Conservation (phyloP, 1,284 basidiomycete species). For the Trametes sp. region DNA sequence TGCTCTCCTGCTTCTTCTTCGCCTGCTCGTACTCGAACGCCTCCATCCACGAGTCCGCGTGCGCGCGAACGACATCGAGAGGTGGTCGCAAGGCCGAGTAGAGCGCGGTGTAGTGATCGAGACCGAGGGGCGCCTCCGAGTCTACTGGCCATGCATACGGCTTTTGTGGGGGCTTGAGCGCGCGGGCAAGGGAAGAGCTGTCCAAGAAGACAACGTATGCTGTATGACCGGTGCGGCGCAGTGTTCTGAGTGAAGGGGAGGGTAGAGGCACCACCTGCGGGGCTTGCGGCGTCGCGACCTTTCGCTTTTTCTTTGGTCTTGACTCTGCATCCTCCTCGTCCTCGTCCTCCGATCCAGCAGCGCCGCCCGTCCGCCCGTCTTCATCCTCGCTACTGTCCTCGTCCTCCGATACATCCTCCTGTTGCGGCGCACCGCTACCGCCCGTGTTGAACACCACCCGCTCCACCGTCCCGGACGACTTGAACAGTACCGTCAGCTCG, state of each 20-base stretch:
- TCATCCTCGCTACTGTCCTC: slow-evolving; percentile 45
- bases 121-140: slow-evolving; percentile 64
- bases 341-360: slow-evolving; percentile 40
- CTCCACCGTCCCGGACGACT: slow-evolving; percentile 79
- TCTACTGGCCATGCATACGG: slow-evolving; percentile 67
- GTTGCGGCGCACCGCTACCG: slow-evolving; percentile 41
- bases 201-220: slow-evolving; percentile 86
- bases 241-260: slow-evolving; percentile 55
- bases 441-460: slow-evolving; percentile 66
- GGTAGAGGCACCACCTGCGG: slow-evolving; percentile 68
- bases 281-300: slow-evolving; percentile 41
- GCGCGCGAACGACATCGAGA: slow-evolving; percentile 71
- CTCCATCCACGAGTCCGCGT: slow-evolving; percentile 80
- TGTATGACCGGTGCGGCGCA: slow-evolving; percentile 68
- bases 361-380: slow-evolving; percentile 48
- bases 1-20: slow-evolving; percentile 68
- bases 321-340: slow-evolving; percentile 42
- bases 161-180: slow-evolving; percentile 55
- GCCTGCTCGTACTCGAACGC: slow-evolving; percentile 77
- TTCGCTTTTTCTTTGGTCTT: slow-evolving; percentile 56
- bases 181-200: slow-evolving; percentile 69
- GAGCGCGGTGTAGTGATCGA: slow-evolving; percentile 71
- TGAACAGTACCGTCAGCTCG: slow-evolving; percentile 78
- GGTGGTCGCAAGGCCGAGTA: slow-evolving; percentile 76
- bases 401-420: slow-evolving; percentile 41